A percentile compares a stretch with the other conserved stretches of the same genome.
phyloP scores from a whole-genome alignment of 257 asterid species.

The Solanum sparsipilum region DNA sequence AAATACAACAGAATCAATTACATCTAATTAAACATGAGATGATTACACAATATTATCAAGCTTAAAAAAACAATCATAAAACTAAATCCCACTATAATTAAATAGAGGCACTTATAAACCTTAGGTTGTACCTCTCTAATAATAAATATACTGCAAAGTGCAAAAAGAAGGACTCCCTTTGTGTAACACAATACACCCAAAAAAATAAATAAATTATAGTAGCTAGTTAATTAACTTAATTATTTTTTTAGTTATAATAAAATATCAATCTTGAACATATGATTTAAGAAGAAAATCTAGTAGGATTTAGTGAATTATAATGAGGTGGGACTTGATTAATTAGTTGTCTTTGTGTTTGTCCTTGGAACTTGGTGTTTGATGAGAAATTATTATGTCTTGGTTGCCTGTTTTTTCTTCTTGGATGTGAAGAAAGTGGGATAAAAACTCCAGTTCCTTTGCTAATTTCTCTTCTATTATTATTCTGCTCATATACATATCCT shows the following conservation, averaged over 20 bases:
- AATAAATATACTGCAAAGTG: not conserved
- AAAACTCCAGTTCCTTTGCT: slow-evolving; percentile 93
- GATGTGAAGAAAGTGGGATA: slow-evolving; percentile 52
- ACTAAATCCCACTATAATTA: not conserved
- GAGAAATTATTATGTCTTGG: slow-evolving; percentile 17
- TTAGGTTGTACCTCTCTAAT: slow-evolving; percentile 6
- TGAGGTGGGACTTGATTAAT: slow-evolving; percentile 23
- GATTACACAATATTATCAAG: not conserved
- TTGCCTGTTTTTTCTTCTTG: slow-evolving; percentile 41
- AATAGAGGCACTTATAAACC: slow-evolving; percentile 13
- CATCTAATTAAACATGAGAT: not conserved
- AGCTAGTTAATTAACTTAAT: not conserved
- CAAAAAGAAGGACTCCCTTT: slow-evolving; percentile 6
- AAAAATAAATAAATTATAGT: not conserved
- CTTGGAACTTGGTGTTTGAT: slow-evolving; percentile 32
- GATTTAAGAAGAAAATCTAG: slow-evolving; percentile 22
- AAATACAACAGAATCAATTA: not conserved
- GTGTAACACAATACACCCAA: not conserved
- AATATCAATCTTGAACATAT: not conserved
- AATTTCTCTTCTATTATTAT: slow-evolving; percentile 30
- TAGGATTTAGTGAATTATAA: slow-evolving; percentile 28
- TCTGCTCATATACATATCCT: slow-evolving; percentile 24
- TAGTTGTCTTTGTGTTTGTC: slow-evolving; percentile 33
- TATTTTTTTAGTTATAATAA: not conserved
- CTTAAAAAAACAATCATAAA: not conserved